Percentiles rank a stretch among this genome's conserved stretches.
phyloP scores from a whole-genome alignment of 352 stramenopile species.

The Phytophthora macrochlamydospora region DNA sequence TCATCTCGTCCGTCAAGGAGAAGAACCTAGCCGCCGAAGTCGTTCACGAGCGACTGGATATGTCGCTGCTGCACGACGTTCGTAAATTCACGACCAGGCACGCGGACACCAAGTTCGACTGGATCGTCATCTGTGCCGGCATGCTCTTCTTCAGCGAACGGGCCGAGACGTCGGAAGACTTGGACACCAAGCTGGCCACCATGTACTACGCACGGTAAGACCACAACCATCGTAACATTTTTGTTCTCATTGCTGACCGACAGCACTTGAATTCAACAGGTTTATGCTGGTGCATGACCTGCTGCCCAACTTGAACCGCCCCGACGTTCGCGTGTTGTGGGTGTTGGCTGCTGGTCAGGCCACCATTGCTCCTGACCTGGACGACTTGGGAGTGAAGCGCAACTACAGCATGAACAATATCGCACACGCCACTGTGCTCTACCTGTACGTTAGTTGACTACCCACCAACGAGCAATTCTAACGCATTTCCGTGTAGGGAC shows the following conservation, averaged over 20 bases:
- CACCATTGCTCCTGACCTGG: background rate
- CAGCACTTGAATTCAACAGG: background rate
- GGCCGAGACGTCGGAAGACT: conserved; percentile 22
- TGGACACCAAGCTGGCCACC: conserved; percentile 25
- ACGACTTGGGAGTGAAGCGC: conserved; percentile 10
- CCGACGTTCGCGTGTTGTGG: conserved; percentile 2
- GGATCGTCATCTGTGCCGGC: conserved; percentile 7
- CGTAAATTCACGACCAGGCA: conserved; percentile 19
- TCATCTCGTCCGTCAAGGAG: background rate
- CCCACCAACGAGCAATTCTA: too few species aligned
- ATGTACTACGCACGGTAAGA: conserved; percentile 11
- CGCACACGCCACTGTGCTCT: background rate
- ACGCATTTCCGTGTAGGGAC: background rate
- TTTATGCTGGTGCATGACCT: conserved; percentile 17
- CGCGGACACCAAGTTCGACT: conserved; percentile 9
- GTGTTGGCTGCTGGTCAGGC: conserved; percentile 8
- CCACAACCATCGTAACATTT: background rate
- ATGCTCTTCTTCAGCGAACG: conserved; percentile 10
- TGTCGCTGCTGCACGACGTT: conserved; percentile 21
- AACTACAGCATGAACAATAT: background rate
- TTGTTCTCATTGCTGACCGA: background rate
- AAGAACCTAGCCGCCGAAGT: conserved; percentile 1
- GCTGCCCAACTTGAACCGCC: conserved; percentile 4
- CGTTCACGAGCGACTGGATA: conserved; percentile 18
- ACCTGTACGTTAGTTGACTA: background rate